Evolutionary conservation across 2,329 filamentous ascomycete genomes (phyloP), one percentile per base, ranked within the genome.

Genomic region (Dactylella cylindrospora): DNA sequence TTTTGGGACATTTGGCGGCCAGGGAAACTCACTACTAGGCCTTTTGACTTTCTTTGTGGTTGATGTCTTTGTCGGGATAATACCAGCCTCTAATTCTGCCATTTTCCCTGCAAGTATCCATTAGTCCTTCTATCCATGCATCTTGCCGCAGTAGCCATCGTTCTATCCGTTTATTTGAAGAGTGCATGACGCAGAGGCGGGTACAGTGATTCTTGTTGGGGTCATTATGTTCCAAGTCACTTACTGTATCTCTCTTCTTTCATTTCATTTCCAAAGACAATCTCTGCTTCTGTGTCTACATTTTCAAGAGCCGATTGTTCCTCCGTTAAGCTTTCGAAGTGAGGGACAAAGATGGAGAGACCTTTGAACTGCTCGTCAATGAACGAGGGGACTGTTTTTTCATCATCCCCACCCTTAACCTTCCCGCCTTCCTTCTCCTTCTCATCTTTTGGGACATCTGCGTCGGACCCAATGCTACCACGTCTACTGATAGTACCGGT

Each of bases 231-330:
- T n/a, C n/a, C 43, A 36, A 57, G 66, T 64, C 69, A 69, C 68
- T 62, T 55, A 70, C 82, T 80, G 66, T 84, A 84, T 45, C 86
- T 78, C 72, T 88, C 86, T 69, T 82, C 83, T 73, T 86, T 82
- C 75, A 90, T 90, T 67, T 80, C 77, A 65, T 82, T 77, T 22
- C 86, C 86, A 73, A 88, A 90, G 2, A 80, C 79, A 53, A 82
- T 74, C 73, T 90, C 86, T 52, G 84, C 81, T 12, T 76, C 75
- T 0, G 85, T 83, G 70, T 93, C 88, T 3, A 88, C 80, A 68
- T 93, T 93, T 73, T 93, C 88, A 20, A 74, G 67, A 1, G 75
- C 78, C 67, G 84, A 80, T 69, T 89, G 78, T 36, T 87, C 84
- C 0, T 80, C 74, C 0, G 80, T 80, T 75, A 93, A 77, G 67